Evolutionary conservation across 306 rosid species (phyloP), one percentile per base, ranked within the genome.

Genomic region (Casuarina equisetifolia): DNA sequence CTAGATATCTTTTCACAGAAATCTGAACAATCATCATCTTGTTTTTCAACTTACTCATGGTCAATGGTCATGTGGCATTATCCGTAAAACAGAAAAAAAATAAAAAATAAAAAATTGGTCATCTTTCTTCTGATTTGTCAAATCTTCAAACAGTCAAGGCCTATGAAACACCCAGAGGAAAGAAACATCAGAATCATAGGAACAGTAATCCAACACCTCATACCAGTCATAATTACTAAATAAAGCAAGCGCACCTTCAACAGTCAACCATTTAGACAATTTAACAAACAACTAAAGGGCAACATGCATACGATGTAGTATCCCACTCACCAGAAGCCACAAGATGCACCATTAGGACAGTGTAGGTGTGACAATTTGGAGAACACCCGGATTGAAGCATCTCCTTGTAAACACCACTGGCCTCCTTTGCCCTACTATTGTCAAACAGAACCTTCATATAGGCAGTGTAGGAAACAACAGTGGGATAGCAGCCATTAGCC

Each of bases 381-480:
- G 88, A 50, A 50, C 73, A 85, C 53, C 89, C 90, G 66, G 79
- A 80, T 25, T 35, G 82, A 79, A 89, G 85, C 96, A 93, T 90
- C 80, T 93, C 92, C 85, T 81, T 88, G 86, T 88, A 93, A 74
- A 84, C 82, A 67, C 74, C 76, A 53, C 87, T 82, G 19, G 92
- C 98, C 82, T 91, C 90, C 74, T 84, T 80, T 11, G 83, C 85
- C 82, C 79, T 83, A 13, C 64, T 74, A 73, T 76, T 75, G 46
- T 82, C 78, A 71, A 91, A 89, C 46, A 91, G 79, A 83, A 93
- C 58, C 82, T 87, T 91, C 84, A 91, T 88, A 72, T 83, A 91
- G 69, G 98, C 94, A 58, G 97, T 91, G 69, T 89, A 93, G 5
- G 97, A 87, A 74, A 90, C 91, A 82, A 90, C 91, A 19, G 92